Evolutionary conservation across 2,329 filamentous ascomycete genomes (phyloP).

Genomic region (Fonsecaea nubica): DNA sequence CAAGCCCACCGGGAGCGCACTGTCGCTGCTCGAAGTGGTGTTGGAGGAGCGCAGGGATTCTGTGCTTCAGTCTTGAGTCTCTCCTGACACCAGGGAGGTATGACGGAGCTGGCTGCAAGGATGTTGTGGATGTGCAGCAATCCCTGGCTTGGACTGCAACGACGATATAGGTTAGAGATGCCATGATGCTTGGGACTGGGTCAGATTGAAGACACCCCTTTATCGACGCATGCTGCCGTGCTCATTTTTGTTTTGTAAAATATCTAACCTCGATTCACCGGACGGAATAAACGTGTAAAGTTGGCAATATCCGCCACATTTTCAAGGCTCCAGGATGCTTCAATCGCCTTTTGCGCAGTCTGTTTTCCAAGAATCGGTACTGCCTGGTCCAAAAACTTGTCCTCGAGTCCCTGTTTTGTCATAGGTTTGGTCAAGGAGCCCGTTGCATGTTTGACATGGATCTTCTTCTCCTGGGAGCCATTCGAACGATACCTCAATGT

Average conservation of each 20-base stretch:
- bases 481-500: constrained; percentile 40
- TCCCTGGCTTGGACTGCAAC: neutral
- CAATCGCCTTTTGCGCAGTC: constrained; percentile 36
- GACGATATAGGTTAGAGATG: neutral
- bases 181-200: neutral
- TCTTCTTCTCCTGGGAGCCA: constrained; percentile 45
- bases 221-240: neutral
- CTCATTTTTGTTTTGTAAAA: neutral
- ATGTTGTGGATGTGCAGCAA: neutral
- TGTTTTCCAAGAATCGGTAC: constrained; percentile 45
- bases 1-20: constrained; percentile 20
- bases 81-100: neutral
- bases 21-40: constrained; percentile 23
- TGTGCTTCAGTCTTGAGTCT: constrained; percentile 4
- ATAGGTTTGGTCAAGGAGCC: constrained; percentile 58
- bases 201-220: neutral
- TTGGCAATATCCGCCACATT: constrained; percentile 7
- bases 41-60: constrained; percentile 17
- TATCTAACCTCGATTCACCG: neutral
- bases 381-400: constrained; percentile 8
- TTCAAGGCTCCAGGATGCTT: constrained; percentile 15
- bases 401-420: constrained; percentile 35
- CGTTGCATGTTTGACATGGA: constrained; percentile 58
- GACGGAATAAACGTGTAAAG: neutral
- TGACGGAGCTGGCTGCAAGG: neutral